phyloP scores from a whole-genome alignment of 768 basidiomycete genomes.

The Lentinula guzmanii region DNA sequence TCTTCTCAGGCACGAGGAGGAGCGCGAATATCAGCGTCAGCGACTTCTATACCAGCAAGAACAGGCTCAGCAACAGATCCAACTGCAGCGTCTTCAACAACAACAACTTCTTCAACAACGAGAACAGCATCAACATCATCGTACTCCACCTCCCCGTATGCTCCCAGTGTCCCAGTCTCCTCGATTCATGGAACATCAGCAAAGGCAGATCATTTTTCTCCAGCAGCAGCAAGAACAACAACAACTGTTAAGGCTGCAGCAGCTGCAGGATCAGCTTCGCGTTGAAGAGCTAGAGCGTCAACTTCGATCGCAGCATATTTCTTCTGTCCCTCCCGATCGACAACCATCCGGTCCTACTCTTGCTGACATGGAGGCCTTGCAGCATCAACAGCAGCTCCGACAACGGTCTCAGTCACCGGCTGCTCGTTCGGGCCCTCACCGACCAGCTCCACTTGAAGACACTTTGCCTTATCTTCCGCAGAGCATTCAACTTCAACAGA shows the following conservation, averaged over 20 bases:
- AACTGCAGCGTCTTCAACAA: constrained; percentile 41
- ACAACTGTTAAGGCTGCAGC: constrained; percentile 50
- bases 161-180: constrained; percentile 70
- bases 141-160: constrained; percentile 71
- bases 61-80: constrained; percentile 38
- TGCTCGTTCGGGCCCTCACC: constrained; percentile 18
- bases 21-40: constrained; percentile 30
- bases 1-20: constrained; percentile 26
- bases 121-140: constrained; percentile 39
- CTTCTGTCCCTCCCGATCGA: constrained; percentile 39
- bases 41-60: constrained; percentile 45
- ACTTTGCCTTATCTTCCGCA: constrained; percentile 52
- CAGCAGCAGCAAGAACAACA: constrained; percentile 66
- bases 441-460: constrained; percentile 41
- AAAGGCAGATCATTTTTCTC: constrained; percentile 61
- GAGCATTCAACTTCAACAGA: constrained; percentile 67
- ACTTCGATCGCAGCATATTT: constrained; percentile 46
- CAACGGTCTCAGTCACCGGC: constrained; percentile 41
- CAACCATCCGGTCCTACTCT: constrained; percentile 40
- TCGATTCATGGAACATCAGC: constrained; percentile 72
- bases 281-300: constrained; percentile 65
- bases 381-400: constrained; percentile 36
- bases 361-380: constrained; percentile 42
- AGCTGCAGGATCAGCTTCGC: constrained; percentile 59
- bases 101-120: constrained; percentile 35